These are phyloP conservation scores for Solanum lycopersicoides DNA, from an alignment of 257 asterid species.

Conservation along the genomic window DNA sequence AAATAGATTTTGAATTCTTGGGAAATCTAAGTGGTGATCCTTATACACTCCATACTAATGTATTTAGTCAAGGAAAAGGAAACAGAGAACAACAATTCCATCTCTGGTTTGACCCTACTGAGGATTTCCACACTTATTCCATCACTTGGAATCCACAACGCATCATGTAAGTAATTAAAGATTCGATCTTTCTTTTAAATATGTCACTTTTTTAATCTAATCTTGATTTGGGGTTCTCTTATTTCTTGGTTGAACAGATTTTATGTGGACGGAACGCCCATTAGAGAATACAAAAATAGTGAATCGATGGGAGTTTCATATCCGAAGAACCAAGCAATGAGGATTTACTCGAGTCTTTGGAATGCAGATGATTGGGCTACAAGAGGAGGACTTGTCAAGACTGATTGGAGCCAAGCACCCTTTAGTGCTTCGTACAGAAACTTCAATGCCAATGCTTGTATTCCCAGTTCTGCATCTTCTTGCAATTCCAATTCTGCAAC, in stretches of 20 bases:
- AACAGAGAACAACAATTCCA: neutral
- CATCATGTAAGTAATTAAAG: neutral
- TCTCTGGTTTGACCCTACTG: neutral
- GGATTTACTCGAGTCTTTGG: neutral
- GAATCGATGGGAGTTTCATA: neutral
- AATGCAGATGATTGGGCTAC: neutral
- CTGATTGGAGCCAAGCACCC: neutral
- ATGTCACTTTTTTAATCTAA: too few relatives aligned
- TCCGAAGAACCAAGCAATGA: neutral
- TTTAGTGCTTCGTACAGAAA: neutral
- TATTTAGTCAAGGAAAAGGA: neutral
- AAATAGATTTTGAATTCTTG: neutral
- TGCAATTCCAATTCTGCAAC: neutral
- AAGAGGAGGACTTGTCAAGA: neutral
- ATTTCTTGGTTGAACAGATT: neutral
- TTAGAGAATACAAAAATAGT: neutral
- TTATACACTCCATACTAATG: neutral
- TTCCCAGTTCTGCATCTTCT: neutral
- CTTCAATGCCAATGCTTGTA: neutral
- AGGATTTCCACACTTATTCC: neutral
- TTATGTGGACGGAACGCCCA: neutral
- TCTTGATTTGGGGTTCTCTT: neutral
- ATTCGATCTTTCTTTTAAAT: neutral
- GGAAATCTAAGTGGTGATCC: neutral
- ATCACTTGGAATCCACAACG: neutral